Conservation (phyloP, 192 early-diverging fungal genomes). For the Lobosporangium transversale region DNA sequence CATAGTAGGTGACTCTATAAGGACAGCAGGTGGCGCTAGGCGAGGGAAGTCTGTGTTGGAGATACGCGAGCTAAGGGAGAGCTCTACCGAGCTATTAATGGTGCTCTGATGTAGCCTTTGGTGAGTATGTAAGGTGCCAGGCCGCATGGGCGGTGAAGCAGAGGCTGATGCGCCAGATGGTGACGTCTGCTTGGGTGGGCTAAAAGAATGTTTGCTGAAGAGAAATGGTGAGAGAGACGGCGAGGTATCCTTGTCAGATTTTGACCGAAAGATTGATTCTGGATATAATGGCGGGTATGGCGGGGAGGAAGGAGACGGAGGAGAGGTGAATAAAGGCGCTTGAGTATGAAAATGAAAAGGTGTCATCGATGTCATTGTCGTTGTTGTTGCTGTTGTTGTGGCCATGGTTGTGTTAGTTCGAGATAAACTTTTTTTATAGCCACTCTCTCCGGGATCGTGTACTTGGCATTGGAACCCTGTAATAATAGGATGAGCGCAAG, state of each 20-base stretch:
- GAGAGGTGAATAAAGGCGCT: slow-evolving; percentile 9
- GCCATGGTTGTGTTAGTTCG: background rate
- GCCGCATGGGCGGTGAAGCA: slow-evolving; percentile 23
- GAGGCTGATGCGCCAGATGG: slow-evolving; percentile 11
- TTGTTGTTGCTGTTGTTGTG: too few relatives aligned
- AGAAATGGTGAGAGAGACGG: slow-evolving; percentile 42
- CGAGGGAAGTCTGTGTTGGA: slow-evolving; percentile 22
- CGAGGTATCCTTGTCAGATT: slow-evolving; percentile 32
- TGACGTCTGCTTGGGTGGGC: slow-evolving; percentile 13
- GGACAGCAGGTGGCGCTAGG: slow-evolving; percentile 37
- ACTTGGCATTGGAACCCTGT: slow-evolving; percentile 31
- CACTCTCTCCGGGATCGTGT: slow-evolving; percentile 17
- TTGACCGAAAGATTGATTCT: background rate
- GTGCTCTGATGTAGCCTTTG: slow-evolving; percentile 11
- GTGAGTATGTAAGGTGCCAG: slow-evolving; percentile 20
- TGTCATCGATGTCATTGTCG: slow-evolving; percentile 2
- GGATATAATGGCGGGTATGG: slow-evolving; percentile 3
- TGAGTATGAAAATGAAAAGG: too few relatives aligned
- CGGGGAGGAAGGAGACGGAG: slow-evolving; percentile 21
- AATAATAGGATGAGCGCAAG: slow-evolving; percentile 30
- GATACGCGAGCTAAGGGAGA: background rate
- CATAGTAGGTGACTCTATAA: slow-evolving; percentile 36
- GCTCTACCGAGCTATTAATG: background rate
- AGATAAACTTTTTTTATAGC: slow-evolving; percentile 30
- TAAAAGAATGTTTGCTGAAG: slow-evolving; percentile 33